Percentiles rank a stretch among this genome's conserved stretches.
Conservation (phyloP, 768 basidiomycete genomes). For the Pulveroboletus frians region DNA sequence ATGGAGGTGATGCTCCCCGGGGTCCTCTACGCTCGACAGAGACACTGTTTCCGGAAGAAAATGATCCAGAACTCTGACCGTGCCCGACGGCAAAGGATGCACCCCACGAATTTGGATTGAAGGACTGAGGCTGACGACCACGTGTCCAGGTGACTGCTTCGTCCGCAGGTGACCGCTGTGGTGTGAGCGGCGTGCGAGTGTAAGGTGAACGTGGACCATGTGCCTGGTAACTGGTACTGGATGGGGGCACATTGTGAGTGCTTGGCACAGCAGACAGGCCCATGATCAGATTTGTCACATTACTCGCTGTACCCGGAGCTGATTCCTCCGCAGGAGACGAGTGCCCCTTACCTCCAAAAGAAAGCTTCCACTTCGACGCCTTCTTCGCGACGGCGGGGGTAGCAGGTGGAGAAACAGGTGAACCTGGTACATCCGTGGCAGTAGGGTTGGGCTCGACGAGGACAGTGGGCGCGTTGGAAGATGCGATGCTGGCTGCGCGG, state of each 20-base stretch:
- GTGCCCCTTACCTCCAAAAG: conserved; percentile 61
- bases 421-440: conserved; percentile 17
- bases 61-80: conserved; percentile 8
- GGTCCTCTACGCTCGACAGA: conserved; percentile 32
- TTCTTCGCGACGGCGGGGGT: conserved; percentile 55
- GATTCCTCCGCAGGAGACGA: conserved; percentile 34
- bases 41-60: conserved; percentile 8
- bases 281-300: conserved; percentile 74
- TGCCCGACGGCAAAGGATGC: conserved; percentile 12
- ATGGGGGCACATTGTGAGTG: not conserved
- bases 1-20: conserved; percentile 57
- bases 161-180: conserved; percentile 37
- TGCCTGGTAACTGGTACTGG: conserved; percentile 9
- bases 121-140: conserved; percentile 38
- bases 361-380: conserved; percentile 54
- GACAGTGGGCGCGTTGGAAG: conserved; percentile 38
- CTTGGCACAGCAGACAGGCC: conserved; percentile 31
- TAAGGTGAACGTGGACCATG: conserved; percentile 19
- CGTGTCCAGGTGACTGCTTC: conserved; percentile 43
- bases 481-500: conserved; percentile 19
- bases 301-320: conserved; percentile 63
- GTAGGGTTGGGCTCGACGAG: conserved; percentile 24
- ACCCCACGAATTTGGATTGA: conserved; percentile 19
- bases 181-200: conserved; percentile 27
- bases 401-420: conserved; percentile 21